These are phyloP conservation scores for Mycena polygramma DNA, from an alignment of 768 basidiomycete species.

Conservation along the genomic window DNA sequence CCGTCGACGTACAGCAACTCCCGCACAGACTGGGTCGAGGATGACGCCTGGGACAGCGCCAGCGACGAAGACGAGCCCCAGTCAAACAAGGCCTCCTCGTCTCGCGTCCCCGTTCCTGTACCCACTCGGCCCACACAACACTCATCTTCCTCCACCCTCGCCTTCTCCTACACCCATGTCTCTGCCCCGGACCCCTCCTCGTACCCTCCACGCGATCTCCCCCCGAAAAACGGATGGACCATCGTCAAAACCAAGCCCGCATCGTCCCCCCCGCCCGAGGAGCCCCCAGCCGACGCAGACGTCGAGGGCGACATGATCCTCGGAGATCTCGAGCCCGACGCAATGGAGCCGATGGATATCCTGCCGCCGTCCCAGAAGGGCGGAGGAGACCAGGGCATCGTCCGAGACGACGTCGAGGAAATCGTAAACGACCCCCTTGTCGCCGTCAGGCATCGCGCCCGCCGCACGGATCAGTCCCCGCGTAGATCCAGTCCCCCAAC, in stretches of 20 bases:
- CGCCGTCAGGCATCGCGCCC: constrained; percentile 61
- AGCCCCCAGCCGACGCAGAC: constrained; percentile 65
- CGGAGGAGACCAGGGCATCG: constrained; percentile 59
- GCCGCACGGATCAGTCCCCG: constrained; percentile 52
- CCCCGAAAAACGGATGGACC: constrained; percentile 80
- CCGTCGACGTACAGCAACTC: constrained; percentile 52
- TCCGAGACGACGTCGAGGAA: constrained; percentile 79
- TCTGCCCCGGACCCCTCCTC: constrained; percentile 81
- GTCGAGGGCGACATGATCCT: constrained; percentile 83
- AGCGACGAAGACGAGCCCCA: constrained; percentile 57
- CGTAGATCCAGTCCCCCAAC: constrained; percentile 41
- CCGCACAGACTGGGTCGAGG: constrained; percentile 79
- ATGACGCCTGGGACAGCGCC: constrained; percentile 88
- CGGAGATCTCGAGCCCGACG: constrained; percentile 79
- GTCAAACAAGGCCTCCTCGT: constrained; percentile 70
- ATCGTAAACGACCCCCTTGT: constrained; percentile 79
- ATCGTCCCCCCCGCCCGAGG: constrained; percentile 39
- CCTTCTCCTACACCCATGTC: constrained; percentile 87
- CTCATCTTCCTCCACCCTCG: constrained; percentile 76
- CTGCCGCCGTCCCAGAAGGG: constrained; percentile 50
- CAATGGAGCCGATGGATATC: constrained; percentile 38
- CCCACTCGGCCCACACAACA: constrained; percentile 49
- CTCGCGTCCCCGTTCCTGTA: constrained; percentile 56
- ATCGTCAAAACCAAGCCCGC: constrained; percentile 65
- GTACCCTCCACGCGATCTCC: constrained; percentile 67